phyloP scores from a whole-genome alignment of 2,329 filamentous ascomycete genomes.

The Aciculosporium take region DNA sequence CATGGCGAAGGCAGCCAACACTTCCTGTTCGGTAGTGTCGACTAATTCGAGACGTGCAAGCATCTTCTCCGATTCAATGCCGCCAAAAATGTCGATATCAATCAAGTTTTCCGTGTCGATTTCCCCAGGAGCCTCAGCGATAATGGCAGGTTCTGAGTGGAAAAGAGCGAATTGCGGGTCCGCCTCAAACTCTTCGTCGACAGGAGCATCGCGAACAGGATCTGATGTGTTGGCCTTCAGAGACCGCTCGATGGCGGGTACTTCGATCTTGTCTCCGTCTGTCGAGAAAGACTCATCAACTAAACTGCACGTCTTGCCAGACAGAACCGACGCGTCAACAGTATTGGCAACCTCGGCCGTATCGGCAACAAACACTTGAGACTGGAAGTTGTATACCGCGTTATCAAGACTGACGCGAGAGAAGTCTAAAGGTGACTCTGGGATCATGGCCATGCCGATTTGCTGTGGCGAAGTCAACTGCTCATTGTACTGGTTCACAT shows the following conservation, averaged over 20 bases:
- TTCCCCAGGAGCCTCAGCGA: slow-evolving; percentile 19
- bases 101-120: slow-evolving; percentile 28
- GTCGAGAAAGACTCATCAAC: slow-evolving; percentile 29
- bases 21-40: slow-evolving; percentile 37
- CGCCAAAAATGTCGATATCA: slow-evolving; percentile 32
- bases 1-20: slow-evolving; percentile 28
- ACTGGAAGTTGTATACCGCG: slow-evolving; percentile 45
- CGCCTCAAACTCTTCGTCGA: slow-evolving; percentile 46
- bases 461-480: slow-evolving; percentile 46
- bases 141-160: slow-evolving; percentile 25
- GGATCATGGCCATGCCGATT: slow-evolving; percentile 71
- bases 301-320: slow-evolving; percentile 52
- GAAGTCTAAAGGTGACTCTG: slow-evolving; percentile 64
- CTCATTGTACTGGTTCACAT: slow-evolving; percentile 46
- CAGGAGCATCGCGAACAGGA: slow-evolving; percentile 12
- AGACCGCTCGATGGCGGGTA: slow-evolving; percentile 36
- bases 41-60: slow-evolving; percentile 50
- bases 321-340: slow-evolving; percentile 48
- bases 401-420: slow-evolving; percentile 50
- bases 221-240: slow-evolving; percentile 21
- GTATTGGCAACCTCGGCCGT: slow-evolving; percentile 49
- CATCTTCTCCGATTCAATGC: slow-evolving; percentile 49
- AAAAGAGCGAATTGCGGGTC: slow-evolving; percentile 49
- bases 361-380: slow-evolving; percentile 63
- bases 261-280: slow-evolving; percentile 42